phyloP scores from a whole-genome alignment of 352 stramenopile genomes.

The Pythium plurisporium region DNA sequence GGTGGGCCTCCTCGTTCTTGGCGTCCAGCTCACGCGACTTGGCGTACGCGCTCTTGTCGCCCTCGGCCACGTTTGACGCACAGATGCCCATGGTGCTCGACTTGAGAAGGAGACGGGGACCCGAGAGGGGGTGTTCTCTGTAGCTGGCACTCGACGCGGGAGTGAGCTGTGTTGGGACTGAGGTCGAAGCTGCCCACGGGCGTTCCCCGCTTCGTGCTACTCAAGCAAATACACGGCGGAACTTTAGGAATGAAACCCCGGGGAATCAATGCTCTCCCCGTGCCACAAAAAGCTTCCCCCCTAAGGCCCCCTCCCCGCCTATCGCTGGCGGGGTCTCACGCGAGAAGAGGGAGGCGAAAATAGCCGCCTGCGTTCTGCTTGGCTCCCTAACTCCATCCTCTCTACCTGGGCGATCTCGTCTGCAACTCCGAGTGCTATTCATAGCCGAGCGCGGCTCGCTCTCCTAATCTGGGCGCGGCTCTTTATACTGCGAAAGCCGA shows the following conservation, averaged over 20 bases:
- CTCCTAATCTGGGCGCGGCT: background rate
- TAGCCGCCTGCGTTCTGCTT: slow-evolving; percentile 5
- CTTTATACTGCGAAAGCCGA: too few relatives aligned
- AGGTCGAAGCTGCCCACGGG: slow-evolving; percentile 1
- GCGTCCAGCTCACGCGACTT: slow-evolving; percentile 75
- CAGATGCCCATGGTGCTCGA: slow-evolving; percentile 59
- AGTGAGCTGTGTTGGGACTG: slow-evolving; percentile 9
- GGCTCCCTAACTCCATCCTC: background rate
- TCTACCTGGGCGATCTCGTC: background rate
- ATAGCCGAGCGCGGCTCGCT: background rate
- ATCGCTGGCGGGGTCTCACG: background rate
- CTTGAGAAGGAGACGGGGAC: background rate
- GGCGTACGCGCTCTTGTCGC: slow-evolving; percentile 54
- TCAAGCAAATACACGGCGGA: slow-evolving; percentile 35
- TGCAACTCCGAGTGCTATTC: background rate
- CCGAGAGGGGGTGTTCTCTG: background rate
- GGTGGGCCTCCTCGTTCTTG: slow-evolving; percentile 76
- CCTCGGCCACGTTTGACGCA: slow-evolving; percentile 52
- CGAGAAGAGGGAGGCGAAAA: slow-evolving; percentile 12
- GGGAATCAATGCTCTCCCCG: slow-evolving; percentile 2
- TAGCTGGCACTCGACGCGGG: slow-evolving; percentile 9
- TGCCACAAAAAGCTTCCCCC: slow-evolving; percentile 1
- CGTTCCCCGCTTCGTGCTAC: slow-evolving; percentile 22
- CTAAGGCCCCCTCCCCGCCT: slow-evolving; percentile 6
- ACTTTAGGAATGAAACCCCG: slow-evolving; percentile 74